Conservation (phyloP, 768 basidiomycete species). For the Termitomyces sp. region DNA sequence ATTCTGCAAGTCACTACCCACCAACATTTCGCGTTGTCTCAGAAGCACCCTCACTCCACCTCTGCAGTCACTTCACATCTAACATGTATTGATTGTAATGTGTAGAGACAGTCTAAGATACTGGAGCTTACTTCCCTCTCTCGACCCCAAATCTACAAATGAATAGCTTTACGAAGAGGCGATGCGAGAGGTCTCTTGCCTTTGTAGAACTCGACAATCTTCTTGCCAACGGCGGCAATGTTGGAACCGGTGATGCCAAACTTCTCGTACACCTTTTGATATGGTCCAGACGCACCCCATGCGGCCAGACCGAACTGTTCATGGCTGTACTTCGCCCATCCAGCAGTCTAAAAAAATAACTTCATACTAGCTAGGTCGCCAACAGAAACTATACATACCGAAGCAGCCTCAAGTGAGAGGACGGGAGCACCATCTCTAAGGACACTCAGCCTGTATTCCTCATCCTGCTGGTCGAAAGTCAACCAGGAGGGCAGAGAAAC, state of each 20-base stretch:
- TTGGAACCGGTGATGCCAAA: conserved; percentile 78
- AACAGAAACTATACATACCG: conserved; percentile 23
- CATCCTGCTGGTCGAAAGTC: conserved; percentile 77
- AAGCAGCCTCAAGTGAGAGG: conserved; percentile 80
- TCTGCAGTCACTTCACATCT: neutral
- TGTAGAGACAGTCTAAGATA: conserved; percentile 5
- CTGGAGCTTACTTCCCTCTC: neutral
- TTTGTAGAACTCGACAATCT: conserved; percentile 85
- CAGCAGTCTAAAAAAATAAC: conserved; percentile 44
- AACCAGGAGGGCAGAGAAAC: conserved; percentile 90
- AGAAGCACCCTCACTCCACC: neutral
- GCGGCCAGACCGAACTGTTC: conserved; percentile 74
- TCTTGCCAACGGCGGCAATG: conserved; percentile 78
- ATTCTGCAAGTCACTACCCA: neutral
- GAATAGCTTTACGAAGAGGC: conserved; percentile 71
- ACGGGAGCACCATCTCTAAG: conserved; percentile 87
- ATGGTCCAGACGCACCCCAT: conserved; percentile 91
- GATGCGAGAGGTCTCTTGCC: conserved; percentile 70
- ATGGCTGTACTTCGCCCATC: conserved; percentile 89
- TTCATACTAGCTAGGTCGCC: conserved; percentile 4
- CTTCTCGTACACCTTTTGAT: conserved; percentile 87
- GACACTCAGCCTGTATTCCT: conserved; percentile 77
- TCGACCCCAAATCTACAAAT: conserved; percentile 16
- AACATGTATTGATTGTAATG: neutral
- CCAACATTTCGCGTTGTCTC: neutral